A percentile compares a stretch with the other conserved stretches of the same genome.
Evolutionary conservation across 306 rosid species (phyloP).

Genomic region (Hippophae tibetana): DNA sequence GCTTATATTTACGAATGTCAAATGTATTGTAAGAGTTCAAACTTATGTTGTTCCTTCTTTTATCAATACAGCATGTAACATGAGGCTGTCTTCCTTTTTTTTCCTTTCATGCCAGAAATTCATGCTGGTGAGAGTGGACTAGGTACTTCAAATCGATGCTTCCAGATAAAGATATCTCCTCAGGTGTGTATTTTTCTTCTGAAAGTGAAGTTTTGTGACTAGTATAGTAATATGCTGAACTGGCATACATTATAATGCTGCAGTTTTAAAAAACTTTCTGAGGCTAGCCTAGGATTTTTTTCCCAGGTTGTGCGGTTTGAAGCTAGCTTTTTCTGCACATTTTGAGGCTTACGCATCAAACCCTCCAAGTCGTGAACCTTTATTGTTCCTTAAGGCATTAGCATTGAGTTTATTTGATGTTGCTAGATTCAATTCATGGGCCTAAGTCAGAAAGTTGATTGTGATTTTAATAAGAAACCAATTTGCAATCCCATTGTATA

Average conservation of each 20-base stretch:
- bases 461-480: too few relatives aligned
- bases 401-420: too few relatives aligned
- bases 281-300: too few relatives aligned
- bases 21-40: neutral
- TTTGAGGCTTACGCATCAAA: neutral
- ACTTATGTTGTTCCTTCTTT: neutral
- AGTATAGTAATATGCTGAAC: too few relatives aligned
- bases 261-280: too few relatives aligned
- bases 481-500: too few relatives aligned
- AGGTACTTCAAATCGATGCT: slow-evolving; percentile 69
- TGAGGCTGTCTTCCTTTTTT: slow-evolving; percentile 16
- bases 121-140: slow-evolving; percentile 92
- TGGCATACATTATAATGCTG: too few relatives aligned
- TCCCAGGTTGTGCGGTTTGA: too few relatives aligned
- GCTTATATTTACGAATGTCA: slow-evolving; percentile 1
- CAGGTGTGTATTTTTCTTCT: slow-evolving; percentile 39
- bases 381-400: too few relatives aligned
- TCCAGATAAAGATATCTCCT: slow-evolving; percentile 56
- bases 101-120: slow-evolving; percentile 49
- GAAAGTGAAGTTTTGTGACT: neutral
- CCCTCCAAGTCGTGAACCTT: neutral
- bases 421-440: too few relatives aligned
- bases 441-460: too few relatives aligned
- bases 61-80: slow-evolving; percentile 2
- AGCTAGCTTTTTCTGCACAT: too few relatives aligned